Evolutionary conservation across 139 green algal genomes (phyloP), one percentile per base, ranked within the genome.

Genomic region (Chlorella sp.): DNA sequence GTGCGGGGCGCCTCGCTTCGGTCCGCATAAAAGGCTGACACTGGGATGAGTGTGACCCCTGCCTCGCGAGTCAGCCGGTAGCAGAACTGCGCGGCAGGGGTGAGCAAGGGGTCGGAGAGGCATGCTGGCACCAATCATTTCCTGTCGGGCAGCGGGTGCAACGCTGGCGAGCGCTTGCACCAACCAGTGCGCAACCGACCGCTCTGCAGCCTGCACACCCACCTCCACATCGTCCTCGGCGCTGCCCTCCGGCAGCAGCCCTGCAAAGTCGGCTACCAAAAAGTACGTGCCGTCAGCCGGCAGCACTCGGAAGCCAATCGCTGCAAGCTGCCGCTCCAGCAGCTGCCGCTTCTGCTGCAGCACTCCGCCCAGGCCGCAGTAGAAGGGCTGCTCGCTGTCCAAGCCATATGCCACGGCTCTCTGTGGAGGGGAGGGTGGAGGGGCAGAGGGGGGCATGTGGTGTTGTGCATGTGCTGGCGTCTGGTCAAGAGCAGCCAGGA

Each of bases 271-370:
- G 28, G 93, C 92, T 20, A 93, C 81, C 16, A 97, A 34, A 51
- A 98, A 98, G 87, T 98, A 98, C 25, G 94, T 95, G n/a, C 92
- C 95, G 25, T 81, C 32, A 4, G 74, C 74, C 11, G 74, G 74
- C 74, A 81, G 34, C 15, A 94, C 82, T 3, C 38, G 65, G 69
- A 98, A 96, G 6, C 95, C 95, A 38, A 96, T 72, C 0, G 41
- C 84, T 18, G 79, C 9, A 32, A 96, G 85, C n/a, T 67, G 72
- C 15, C 41, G 21, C 74, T 88, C 85, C 51, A 96, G 65, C 70
- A 86, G 80, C 18, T 64, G 65, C 18, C 93, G 88, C 81, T 96
- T 95, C 25, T 38, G 32, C 12, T 86, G 38, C 18, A 96, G 70
- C 41, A 80, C 25, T 1, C 47, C 7, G 13, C 93, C 90, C 26